phyloP scores from a whole-genome alignment of 1,284 basidiomycete species.

The Volvariella surrecta region DNA sequence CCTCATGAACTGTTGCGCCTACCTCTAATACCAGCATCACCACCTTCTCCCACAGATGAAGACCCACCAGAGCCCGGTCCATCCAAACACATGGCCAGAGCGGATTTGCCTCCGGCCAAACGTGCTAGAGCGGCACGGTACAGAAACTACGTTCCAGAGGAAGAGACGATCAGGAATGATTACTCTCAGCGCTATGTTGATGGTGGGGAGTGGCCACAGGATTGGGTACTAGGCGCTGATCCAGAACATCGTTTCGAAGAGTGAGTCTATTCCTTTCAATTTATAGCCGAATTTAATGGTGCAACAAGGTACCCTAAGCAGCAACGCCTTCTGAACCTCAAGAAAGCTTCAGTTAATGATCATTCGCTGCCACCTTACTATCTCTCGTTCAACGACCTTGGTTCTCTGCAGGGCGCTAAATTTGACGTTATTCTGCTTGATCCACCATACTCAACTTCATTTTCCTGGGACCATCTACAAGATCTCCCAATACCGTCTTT shows the following conservation, averaged over 20 bases:
- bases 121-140: constrained; percentile 61
- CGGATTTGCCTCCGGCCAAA: constrained; percentile 62
- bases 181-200: constrained; percentile 89
- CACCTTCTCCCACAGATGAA: constrained; percentile 25
- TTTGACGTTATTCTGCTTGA: constrained; percentile 95
- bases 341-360: constrained; percentile 60
- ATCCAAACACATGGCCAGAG: constrained; percentile 22
- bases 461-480: constrained; percentile 79
- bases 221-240: constrained; percentile 83
- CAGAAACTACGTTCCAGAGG: constrained; percentile 76
- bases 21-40: constrained; percentile 21
- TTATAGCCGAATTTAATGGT: constrained; percentile 1
- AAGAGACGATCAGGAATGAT: constrained; percentile 93
- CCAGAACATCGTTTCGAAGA: constrained; percentile 87
- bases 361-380: constrained; percentile 61
- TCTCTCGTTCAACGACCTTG: constrained; percentile 52
- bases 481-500: constrained; percentile 78
- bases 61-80: constrained; percentile 18
- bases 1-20: constrained; percentile 20
- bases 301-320: constrained; percentile 83
- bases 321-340: constrained; percentile 71
- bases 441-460: constrained; percentile 77
- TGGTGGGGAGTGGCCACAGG: constrained; percentile 84
- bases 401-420: constrained; percentile 52
- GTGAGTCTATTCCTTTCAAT: constrained; percentile 38